A percentile compares a stretch with the other conserved stretches of the same genome.
Conservation (phyloP, 2,329 filamentous ascomycete genomes). For the Xylariaceae sp. region DNA sequence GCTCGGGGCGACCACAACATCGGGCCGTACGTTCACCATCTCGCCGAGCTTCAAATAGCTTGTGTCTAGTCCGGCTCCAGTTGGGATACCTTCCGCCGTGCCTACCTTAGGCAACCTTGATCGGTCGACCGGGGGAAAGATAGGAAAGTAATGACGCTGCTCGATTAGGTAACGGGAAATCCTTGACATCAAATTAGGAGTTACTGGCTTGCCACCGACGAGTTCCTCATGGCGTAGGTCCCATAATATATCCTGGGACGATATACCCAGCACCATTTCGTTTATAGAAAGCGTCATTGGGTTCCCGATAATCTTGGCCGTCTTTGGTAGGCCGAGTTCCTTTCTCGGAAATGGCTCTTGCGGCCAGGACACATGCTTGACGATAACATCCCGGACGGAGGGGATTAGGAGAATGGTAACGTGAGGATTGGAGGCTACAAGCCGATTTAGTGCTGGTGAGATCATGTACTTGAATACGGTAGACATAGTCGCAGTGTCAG, state of each 20-base stretch:
- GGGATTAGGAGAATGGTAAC: conserved; percentile 85
- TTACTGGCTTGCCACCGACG: conserved; percentile 61
- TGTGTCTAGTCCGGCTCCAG: conserved; percentile 81
- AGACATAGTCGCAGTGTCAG: conserved; percentile 79
- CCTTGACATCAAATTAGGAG: conserved; percentile 71
- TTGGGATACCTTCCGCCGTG: conserved; percentile 63
- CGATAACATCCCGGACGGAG: conserved; percentile 73
- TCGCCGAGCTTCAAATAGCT: conserved; percentile 89
- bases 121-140: conserved; percentile 82
- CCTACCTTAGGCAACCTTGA: conserved; percentile 70
- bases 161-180: conserved; percentile 80
- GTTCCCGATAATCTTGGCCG: conserved; percentile 78
- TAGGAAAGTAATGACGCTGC: conserved; percentile 88
- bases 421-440: conserved; percentile 72
- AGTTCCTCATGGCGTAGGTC: conserved; percentile 81
- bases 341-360: conserved; percentile 66
- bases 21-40: conserved; percentile 84
- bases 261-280: conserved; percentile 82
- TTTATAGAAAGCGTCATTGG: conserved; percentile 90
- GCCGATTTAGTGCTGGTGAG: conserved; percentile 72
- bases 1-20: conserved; percentile 84
- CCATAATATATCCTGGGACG: conserved; percentile 82
- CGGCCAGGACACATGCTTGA: conserved; percentile 73
- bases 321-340: conserved; percentile 80
- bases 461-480: conserved; percentile 86